These are phyloP conservation scores for Phytophthora kernoviae DNA, from an alignment of 352 stramenopile species.

Conservation along the genomic window DNA sequence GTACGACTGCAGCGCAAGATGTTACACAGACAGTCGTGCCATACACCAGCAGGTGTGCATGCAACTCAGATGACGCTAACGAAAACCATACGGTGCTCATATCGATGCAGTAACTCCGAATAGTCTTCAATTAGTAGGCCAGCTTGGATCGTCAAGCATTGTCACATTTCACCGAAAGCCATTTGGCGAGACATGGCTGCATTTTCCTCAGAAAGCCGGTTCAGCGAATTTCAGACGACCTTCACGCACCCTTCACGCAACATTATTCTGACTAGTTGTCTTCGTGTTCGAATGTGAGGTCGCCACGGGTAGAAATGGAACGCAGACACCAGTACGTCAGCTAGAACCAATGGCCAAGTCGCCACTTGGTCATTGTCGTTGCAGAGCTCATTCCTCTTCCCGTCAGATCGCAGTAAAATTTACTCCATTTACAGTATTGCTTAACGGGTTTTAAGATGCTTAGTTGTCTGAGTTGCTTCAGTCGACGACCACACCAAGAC, in stretches of 20 bases:
- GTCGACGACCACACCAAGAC: constrained; percentile 10
- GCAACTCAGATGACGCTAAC: too few species aligned
- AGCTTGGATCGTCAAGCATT: background rate
- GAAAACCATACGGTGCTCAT: too few species aligned
- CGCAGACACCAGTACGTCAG: background rate
- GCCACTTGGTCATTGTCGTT: background rate
- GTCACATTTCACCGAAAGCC: background rate
- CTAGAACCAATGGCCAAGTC: background rate
- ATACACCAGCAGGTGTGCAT: too few species aligned
- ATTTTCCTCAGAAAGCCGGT: constrained; percentile 17
- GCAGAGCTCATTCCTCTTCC: constrained; percentile 4
- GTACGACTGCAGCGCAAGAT: too few species aligned
- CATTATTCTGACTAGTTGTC: background rate
- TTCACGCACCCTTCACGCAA: background rate
- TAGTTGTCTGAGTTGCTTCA: constrained; percentile 41
- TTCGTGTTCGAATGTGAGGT: background rate
- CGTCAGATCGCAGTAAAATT: constrained; percentile 6
- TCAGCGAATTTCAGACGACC: constrained; percentile 9
- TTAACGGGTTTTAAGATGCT: constrained; percentile 23
- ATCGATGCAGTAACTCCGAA: too few species aligned
- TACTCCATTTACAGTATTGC: constrained; percentile 2
- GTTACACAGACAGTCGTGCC: too few species aligned
- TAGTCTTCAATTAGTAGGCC: too few species aligned
- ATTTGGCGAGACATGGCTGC: constrained; percentile 17
- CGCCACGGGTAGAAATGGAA: background rate